Conservation (phyloP, 2,329 filamentous ascomycete genomes). For the Cadophora luteo-olivacea region DNA sequence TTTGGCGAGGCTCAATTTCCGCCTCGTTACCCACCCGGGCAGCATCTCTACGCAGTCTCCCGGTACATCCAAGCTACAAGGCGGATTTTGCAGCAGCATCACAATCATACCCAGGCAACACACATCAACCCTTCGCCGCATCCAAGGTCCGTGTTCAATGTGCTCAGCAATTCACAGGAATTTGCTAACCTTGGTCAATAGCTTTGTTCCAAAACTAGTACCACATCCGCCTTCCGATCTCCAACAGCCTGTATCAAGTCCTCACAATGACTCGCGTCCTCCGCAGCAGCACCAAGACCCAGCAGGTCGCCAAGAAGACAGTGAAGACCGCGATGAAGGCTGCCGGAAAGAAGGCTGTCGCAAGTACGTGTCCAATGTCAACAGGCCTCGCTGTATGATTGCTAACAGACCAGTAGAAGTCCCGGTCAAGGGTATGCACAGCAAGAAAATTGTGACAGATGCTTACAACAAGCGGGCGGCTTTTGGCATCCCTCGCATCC, state of each 20-base stretch:
- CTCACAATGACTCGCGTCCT: background rate
- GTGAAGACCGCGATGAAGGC: background rate
- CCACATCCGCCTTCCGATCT: background rate
- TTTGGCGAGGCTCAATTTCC: background rate
- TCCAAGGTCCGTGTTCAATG: background rate
- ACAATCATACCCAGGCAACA: background rate
- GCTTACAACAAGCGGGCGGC: background rate
- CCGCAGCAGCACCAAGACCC: background rate
- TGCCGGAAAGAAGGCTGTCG: background rate
- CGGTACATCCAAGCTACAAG: background rate
- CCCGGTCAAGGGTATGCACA: background rate
- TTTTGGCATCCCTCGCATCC: background rate
- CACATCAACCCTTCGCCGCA: background rate
- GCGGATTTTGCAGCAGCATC: background rate
- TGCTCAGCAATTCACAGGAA: background rate
- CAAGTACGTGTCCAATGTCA: background rate
- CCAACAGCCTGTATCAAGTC: background rate
- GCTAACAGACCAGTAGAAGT: background rate
- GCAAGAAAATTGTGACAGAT: background rate
- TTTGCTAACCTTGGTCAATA: background rate
- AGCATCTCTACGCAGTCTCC: background rate
- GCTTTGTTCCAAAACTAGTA: background rate
- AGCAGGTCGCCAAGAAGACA: background rate
- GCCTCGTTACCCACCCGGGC: background rate
- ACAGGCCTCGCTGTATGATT: background rate